Base-by-base conservation (phyloP, 139 green algal species). In the Chlorella sp. region DNA sequence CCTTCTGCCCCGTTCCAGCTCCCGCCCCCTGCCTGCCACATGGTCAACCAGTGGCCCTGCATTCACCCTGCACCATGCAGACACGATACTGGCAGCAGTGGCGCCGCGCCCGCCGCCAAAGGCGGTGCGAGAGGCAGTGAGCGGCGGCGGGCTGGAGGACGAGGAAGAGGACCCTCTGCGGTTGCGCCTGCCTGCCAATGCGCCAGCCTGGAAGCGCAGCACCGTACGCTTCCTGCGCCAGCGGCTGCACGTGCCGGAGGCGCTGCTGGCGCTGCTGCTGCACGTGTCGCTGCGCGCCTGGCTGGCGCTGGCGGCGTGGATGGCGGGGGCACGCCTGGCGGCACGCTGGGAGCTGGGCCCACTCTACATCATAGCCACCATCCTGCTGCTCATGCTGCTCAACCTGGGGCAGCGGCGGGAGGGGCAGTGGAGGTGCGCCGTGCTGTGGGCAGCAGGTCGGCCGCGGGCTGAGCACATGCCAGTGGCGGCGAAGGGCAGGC, bases 361-460 rank as follows among this genome's bases (percentile, higher is more conserved):
- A 0, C 3, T 85, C 51, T 85, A 84, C 26, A 70, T 93, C 38
- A 28, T 85, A n/a, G 41, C 28, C 62, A 81, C 80, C 32, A 41
- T 93, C 16, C 63, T 93, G 13, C 74, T 82, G 3, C 13, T 92
- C 4, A 94, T 94, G 3, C 83, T 92, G 21, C 74, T 80, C 32
- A 94, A 93, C 60, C 76, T 94, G 30, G 91, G 91, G 3, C 79
- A 36, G 38, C 71, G 91, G 17, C 85, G 68, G 60, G 88, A 85
- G 30, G 90, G 90, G 11, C 82, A 90, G 38, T 75, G 82, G 26
- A 87, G 64, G 51, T 60, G 51, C 51, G 51, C 12, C 13, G 51
- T 60, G 51, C n/a, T n/a, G n/a, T n/a, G n/a, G n/a, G n/a, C n/a
- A n/a, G n/a, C n/a, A n/a, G n/a, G n/a, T n/a, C n/a, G n/a, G n/a